Evolutionary conservation across 345 rosid genomes (phyloP), one percentile per base, ranked within the genome.

Genomic region (Salix arbutifolia): DNA sequence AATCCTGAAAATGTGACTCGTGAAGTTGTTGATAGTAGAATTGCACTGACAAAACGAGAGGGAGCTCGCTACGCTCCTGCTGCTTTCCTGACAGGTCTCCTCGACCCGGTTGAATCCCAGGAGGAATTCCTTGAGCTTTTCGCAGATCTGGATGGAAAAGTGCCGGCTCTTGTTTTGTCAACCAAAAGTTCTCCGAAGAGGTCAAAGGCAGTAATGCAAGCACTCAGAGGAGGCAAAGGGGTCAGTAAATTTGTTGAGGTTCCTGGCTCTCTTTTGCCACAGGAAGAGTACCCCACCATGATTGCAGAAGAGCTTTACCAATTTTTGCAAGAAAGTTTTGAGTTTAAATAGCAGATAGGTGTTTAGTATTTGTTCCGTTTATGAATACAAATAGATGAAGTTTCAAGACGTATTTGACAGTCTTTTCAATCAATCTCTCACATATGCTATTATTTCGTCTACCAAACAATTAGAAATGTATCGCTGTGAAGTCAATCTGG

Each of bases 141-240:
- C 82, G 89, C 92, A 10, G 77, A 70, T 71, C 76, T 94, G 77
- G 94, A 90, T 56, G 94, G 90, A 62, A 86, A 85, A 78, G 42
- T 82, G 3, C 97, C 92, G 0, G 76, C 89, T 61, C 84, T 94
- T 79, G 92, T 88, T 8, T 74, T 92, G 84, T 91, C 97, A 66
- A 75, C 89, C 0, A 75, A 86, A 77, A 90, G 91, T 60, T 88
- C 92, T 81, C 97, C 97, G 9, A 91, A 83, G 85, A 91, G 97
- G 85, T 94, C 97, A 3, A 94, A 92, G 79, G 92, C 97, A 26
- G 98, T 91, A 85, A 94, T 94, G 95, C 95, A 91, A 81, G 94
- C 90, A 71, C 87, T 90, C 52, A 81, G 72, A 76, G 92, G 88
- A 83, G 89, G 90, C 68, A 86, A 78, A 82, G 97, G 97, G 75